phyloP scores from a whole-genome alignment of 192 early-diverging fungal species.

The Rhizophagus prolifer region DNA sequence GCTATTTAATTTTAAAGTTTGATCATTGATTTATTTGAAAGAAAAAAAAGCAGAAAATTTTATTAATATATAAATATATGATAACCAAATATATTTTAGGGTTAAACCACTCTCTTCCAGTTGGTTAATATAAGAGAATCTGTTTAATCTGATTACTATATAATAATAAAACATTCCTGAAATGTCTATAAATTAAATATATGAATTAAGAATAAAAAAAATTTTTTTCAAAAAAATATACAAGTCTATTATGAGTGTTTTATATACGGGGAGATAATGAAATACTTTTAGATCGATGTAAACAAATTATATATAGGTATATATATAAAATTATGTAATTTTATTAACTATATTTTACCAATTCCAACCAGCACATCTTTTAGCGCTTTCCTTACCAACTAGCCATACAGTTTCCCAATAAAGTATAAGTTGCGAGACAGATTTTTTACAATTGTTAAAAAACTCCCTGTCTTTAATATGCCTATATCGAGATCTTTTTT shows the following conservation, averaged over 20 bases:
- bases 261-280: background rate
- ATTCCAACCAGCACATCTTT: background rate
- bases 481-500: background rate
- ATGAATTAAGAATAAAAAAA: background rate
- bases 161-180: background rate
- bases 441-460: background rate
- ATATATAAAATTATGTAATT: too few species aligned
- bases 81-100: too few species aligned
- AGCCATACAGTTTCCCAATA: background rate
- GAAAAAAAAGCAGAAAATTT: background rate
- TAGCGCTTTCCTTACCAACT: background rate
- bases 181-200: background rate
- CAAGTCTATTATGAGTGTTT: background rate
- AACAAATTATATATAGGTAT: too few species aligned
- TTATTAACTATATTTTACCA: background rate
- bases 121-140: too few species aligned
- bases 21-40: background rate
- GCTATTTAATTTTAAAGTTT: too few species aligned
- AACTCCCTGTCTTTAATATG: background rate
- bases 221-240: background rate
- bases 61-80: background rate
- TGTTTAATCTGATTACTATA: too few species aligned
- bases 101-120: too few species aligned
- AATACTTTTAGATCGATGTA: too few species aligned
- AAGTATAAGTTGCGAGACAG: background rate